Base-by-base conservation (phyloP, 441 rosid species). In the Adansonia rubrostipa region DNA sequence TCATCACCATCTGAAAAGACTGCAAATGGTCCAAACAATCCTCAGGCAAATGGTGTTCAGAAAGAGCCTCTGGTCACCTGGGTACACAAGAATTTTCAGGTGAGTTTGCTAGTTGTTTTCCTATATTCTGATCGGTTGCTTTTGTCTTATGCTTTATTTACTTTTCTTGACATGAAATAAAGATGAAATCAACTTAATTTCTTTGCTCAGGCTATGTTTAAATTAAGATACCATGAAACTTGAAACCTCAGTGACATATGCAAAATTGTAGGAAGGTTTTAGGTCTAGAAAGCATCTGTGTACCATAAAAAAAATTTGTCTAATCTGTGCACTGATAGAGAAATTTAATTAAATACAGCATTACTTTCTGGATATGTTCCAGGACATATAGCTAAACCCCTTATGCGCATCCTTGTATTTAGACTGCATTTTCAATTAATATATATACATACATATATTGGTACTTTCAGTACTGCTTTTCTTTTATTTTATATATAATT, bases 61-160 rank as follows among this genome's bases (percentile, higher is more conserved):
- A 93, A 89, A 85, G 99, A 90, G 81, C 99, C 97, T 53, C 78
- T 93, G 67, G 97, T 91, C 54, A 95, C 98, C 2, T 95, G 99
- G 99, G 99, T 95, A 53, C 98, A 95, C 85, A 91, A 89, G 77
- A 93, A 92, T 77, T 95, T 95, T 84, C 99, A 95, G 97, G 99
- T 91, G 79, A 80, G 62, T 74, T 73, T 72, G 45, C 50, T 44
- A 20, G 6, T 44, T 47, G 74, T 77, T 50, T 72, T 66, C 42
- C 44, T 54, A 3, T 66, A 47, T 63, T 68, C 36, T 73, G 24
- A 15, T 9, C 65, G 7, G 33, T 45, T 10, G 1, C 63, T 77
- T 9, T 71, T 14, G 58, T 50, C 15, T 51, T 50, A 45, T 7
- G 71, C 24, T 53, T 10, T 60, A 20, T 53, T 53, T 76, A n/a